These are phyloP conservation scores for Erucastrum elatum DNA, from an alignment of 345 rosid species.

Conservation along the genomic window DNA sequence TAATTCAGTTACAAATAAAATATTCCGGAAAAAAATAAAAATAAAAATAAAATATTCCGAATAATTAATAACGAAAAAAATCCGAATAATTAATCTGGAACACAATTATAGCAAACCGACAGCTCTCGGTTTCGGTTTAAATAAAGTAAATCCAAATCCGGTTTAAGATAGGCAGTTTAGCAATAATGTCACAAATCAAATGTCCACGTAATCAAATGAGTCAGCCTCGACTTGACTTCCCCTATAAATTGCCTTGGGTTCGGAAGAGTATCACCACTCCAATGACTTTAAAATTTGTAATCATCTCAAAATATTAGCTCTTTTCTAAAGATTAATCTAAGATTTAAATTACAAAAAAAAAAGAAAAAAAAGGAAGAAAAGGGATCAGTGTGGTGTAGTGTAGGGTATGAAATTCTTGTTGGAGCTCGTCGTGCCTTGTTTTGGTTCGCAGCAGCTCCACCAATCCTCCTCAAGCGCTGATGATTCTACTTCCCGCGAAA, in stretches of 20 bases:
- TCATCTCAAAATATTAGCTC: background rate
- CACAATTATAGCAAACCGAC: background rate
- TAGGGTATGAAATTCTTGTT: conserved; percentile 52
- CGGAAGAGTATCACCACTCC: conserved; percentile 8
- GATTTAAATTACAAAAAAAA: background rate
- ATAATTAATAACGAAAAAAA: too few species aligned
- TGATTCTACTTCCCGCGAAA: conserved; percentile 32
- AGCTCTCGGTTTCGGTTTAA: background rate
- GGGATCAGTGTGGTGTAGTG: background rate
- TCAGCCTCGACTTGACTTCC: conserved; percentile 6
- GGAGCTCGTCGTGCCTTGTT: conserved; percentile 55
- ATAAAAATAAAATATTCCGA: too few species aligned
- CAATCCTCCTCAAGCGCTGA: conserved; percentile 19
- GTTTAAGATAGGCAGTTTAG: background rate
- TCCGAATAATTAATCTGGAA: background rate
- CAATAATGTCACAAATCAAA: background rate
- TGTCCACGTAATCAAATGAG: conserved; percentile 28
- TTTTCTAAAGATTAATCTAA: background rate
- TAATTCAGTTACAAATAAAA: too few species aligned
- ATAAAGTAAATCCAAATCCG: background rate
- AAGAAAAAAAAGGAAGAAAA: background rate
- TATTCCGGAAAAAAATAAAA: too few species aligned
- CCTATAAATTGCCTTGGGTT: conserved; percentile 25
- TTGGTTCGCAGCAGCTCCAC: conserved; percentile 30
- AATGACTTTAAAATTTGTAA: background rate